These are phyloP conservation scores for Wickerhamiella kazuoi DNA, from an alignment of 805 yeast genomes.

Conservation along the genomic window DNA sequence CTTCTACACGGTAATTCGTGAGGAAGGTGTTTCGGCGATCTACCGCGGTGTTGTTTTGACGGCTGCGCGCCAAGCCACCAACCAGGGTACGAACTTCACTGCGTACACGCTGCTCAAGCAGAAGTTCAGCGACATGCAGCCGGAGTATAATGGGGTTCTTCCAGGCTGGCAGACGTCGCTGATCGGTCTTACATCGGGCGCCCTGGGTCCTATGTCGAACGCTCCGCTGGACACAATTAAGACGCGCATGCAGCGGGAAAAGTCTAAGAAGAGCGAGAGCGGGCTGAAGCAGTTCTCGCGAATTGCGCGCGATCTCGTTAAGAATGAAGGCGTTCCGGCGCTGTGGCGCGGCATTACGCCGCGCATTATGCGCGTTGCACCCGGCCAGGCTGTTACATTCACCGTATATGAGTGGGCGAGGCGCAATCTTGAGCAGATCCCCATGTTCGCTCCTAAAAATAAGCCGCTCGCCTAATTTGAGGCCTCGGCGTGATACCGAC, in stretches of 20 bases:
- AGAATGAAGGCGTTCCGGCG: slow-evolving; percentile 78
- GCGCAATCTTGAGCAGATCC: slow-evolving; percentile 32
- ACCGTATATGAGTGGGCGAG: slow-evolving; percentile 88
- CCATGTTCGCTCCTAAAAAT: slow-evolving; percentile 8
- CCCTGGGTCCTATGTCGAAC: slow-evolving; percentile 91
- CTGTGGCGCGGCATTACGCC: slow-evolving; percentile 96
- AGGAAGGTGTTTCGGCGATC: slow-evolving; percentile 77
- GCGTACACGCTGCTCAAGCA: slow-evolving; percentile 77
- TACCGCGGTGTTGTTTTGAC: slow-evolving; percentile 92
- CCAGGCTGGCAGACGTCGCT: slow-evolving; percentile 91
- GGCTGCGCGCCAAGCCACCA: slow-evolving; percentile 94
- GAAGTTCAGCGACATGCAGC: slow-evolving; percentile 36
- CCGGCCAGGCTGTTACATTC: slow-evolving; percentile 97
- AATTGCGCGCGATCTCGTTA: slow-evolving; percentile 63
- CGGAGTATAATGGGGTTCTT: slow-evolving; percentile 37
- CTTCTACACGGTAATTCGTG: slow-evolving; percentile 60
- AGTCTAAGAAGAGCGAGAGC: slow-evolving; percentile 40
- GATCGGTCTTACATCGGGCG: slow-evolving; percentile 86
- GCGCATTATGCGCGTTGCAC: slow-evolving; percentile 97
- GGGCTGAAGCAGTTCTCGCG: slow-evolving; percentile 64
- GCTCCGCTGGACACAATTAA: slow-evolving; percentile 96
- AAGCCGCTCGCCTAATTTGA: slow-evolving; percentile 4
- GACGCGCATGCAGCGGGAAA: slow-evolving; percentile 87
- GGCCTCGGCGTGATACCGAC: neutral
- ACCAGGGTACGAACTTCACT: slow-evolving; percentile 96